A percentile compares a stretch with the other conserved stretches of the same genome.
phyloP scores from a whole-genome alignment of 495 filamentous ascomycete species.

The Penicillium parvum region DNA sequence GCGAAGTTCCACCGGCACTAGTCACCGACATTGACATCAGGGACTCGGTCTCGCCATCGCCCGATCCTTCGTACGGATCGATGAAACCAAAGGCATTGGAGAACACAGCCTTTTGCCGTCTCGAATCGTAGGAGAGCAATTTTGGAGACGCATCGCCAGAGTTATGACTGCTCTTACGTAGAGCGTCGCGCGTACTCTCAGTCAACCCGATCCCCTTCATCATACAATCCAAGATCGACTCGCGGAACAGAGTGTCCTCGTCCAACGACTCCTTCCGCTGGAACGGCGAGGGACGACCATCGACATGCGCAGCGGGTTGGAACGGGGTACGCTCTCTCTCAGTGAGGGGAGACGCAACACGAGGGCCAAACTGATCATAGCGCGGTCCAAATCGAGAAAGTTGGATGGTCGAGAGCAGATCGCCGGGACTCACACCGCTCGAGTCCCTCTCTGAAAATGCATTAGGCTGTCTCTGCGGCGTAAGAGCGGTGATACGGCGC shows the following conservation, averaged over 20 bases:
- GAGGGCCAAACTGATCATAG: constrained; percentile 29
- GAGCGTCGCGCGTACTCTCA: constrained; percentile 51
- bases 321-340: constrained; percentile 56
- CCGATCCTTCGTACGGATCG: constrained; percentile 78
- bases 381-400: constrained; percentile 55
- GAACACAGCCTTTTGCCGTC: constrained; percentile 78
- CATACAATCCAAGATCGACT: constrained; percentile 90
- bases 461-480: constrained; percentile 11
- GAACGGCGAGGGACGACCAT: constrained; percentile 40
- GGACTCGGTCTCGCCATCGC: constrained; percentile 83
- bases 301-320: constrained; percentile 32
- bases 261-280: constrained; percentile 72
- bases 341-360: constrained; percentile 52
- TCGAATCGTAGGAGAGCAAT: constrained; percentile 79
- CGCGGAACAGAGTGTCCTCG: constrained; percentile 82
- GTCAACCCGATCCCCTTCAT: constrained; percentile 90
- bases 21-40: constrained; percentile 63
- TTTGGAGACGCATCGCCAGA: constrained; percentile 82
- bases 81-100: constrained; percentile 91
- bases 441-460: constrained; percentile 22
- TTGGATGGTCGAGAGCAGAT: constrained; percentile 77
- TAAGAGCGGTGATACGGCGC: constrained; percentile 19
- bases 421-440: constrained; percentile 60
- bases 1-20: constrained; percentile 49
- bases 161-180: constrained; percentile 54